Percentiles rank a stretch among this genome's conserved stretches.
phyloP scores from a whole-genome alignment of 768 basidiomycete species.

The Rhodocollybia butyracea region DNA sequence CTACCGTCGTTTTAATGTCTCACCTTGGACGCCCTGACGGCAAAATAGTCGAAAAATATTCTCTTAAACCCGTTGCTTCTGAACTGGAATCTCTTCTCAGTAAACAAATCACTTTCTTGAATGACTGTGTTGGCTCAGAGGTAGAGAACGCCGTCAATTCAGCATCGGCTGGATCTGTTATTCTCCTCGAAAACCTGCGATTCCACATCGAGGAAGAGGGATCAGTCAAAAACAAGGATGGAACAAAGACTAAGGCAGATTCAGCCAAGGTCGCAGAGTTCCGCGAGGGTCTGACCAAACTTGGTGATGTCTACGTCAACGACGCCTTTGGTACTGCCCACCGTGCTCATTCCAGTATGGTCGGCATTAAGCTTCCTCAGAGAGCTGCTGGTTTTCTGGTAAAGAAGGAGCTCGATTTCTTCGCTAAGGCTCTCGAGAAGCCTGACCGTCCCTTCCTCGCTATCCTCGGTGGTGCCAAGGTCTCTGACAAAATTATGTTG shows the following conservation, averaged over 20 bases:
- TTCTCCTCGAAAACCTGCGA: slow-evolving; percentile 95
- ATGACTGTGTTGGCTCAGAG: slow-evolving; percentile 83
- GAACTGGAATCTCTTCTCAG: slow-evolving; percentile 76
- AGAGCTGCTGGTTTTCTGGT: slow-evolving; percentile 94
- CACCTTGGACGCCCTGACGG: slow-evolving; percentile 98
- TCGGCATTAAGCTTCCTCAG: slow-evolving; percentile 89
- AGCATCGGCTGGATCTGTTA: slow-evolving; percentile 63
- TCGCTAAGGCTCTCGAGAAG: slow-evolving; percentile 93
- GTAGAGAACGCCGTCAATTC: slow-evolving; percentile 75
- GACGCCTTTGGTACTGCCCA: slow-evolving; percentile 99
- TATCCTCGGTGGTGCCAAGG: slow-evolving; percentile 97
- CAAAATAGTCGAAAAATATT: slow-evolving; percentile 84
- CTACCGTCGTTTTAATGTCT: slow-evolving; percentile 90
- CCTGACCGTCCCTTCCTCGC: slow-evolving; percentile 97
- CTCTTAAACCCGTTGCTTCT: slow-evolving; percentile 79
- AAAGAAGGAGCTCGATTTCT: slow-evolving; percentile 98
- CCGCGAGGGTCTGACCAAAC: slow-evolving; percentile 80
- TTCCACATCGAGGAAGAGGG: slow-evolving; percentile 99
- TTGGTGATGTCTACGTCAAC: slow-evolving; percentile 97
- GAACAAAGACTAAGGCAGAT: slow-evolving; percentile 93
- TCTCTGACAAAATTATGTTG: slow-evolving; percentile 97
- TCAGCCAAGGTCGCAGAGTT: slow-evolving; percentile 76
- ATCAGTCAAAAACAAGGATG: slow-evolving; percentile 88
- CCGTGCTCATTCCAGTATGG: slow-evolving; percentile 98
- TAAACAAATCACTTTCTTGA: slow-evolving; percentile 75